Evolutionary conservation across 2,329 filamentous ascomycete species (phyloP).

Genomic region (Neoarthrinium moseri): DNA sequence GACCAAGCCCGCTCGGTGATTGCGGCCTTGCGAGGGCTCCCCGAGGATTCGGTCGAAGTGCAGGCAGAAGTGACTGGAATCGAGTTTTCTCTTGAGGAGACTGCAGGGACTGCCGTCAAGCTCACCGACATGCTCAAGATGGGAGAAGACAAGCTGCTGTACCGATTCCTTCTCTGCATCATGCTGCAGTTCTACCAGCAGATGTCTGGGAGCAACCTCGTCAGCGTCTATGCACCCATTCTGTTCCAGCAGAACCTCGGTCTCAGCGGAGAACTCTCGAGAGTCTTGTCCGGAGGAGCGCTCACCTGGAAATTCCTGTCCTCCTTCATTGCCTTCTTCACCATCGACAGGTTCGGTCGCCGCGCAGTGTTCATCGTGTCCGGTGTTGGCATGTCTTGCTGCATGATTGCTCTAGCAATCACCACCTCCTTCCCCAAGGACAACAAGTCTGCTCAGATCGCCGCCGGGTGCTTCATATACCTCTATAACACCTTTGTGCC

Average conservation of each 20-base stretch:
- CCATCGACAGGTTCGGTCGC: conserved; percentile 49
- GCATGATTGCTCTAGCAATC: conserved; percentile 53
- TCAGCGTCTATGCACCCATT: conserved; percentile 44
- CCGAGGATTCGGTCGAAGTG: conserved; percentile 20
- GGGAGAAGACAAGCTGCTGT: conserved; percentile 47
- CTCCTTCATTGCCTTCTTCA: conserved; percentile 47
- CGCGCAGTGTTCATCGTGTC: conserved; percentile 51
- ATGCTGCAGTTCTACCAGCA: conserved; percentile 50
- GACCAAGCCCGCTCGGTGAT: conserved; percentile 32
- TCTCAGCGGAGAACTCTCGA: conserved; percentile 33
- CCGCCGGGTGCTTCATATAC: conserved; percentile 56
- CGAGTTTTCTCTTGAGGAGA: conserved; percentile 45
- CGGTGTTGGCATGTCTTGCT: conserved; percentile 50
- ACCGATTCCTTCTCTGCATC: conserved; percentile 50
- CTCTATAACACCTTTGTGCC: conserved; percentile 61
- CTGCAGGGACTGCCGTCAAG: conserved; percentile 31
- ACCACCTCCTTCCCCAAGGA: conserved; percentile 45
- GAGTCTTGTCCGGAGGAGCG: conserved; percentile 45
- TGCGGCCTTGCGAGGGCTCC: conserved; percentile 18
- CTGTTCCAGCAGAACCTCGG: conserved; percentile 40
- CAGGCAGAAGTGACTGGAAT: conserved; percentile 44
- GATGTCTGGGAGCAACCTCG: conserved; percentile 46
- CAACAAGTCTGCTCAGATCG: conserved; percentile 47
- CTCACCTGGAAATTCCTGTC: conserved; percentile 47
- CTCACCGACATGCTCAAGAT: conserved; percentile 45